These are phyloP conservation scores for Lichtheimia hyalospora DNA, from an alignment of 371 early-diverging fungal genomes.

Conservation along the genomic window DNA sequence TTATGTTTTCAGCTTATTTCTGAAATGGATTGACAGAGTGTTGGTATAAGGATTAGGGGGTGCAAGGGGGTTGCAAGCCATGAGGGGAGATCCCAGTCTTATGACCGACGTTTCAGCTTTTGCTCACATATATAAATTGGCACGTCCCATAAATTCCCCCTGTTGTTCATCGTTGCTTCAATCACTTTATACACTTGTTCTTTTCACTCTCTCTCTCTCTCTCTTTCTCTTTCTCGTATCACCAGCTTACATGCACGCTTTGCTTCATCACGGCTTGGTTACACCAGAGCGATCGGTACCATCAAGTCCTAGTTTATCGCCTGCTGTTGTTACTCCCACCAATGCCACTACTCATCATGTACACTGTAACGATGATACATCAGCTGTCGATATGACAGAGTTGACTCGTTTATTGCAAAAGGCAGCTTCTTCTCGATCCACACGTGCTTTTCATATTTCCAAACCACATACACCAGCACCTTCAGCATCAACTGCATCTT, in stretches of 20 bases:
- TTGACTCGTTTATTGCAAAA: constrained; percentile 31
- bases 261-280: constrained; percentile 29
- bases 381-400: constrained; percentile 36
- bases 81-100: neutral
- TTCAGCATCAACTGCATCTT: constrained; percentile 13
- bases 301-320: constrained; percentile 43
- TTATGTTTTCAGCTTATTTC: neutral
- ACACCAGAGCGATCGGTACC: constrained; percentile 47
- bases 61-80: neutral
- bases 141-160: neutral
- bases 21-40: neutral
- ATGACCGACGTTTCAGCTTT: constrained; percentile 1
- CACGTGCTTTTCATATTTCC: constrained; percentile 14
- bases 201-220: neutral
- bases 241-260: constrained; percentile 1
- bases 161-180: neutral
- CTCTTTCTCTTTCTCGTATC: neutral
- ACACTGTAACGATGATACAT: constrained; percentile 20
- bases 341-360: constrained; percentile 36
- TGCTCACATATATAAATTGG: neutral
- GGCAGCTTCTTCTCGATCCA: constrained; percentile 17
- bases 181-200: neutral
- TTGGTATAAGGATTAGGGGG: neutral
- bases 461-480: constrained; percentile 25
- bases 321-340: constrained; percentile 45